Base-by-base conservation (phyloP, 768 basidiomycete species). In the Mycena belliarum region DNA sequence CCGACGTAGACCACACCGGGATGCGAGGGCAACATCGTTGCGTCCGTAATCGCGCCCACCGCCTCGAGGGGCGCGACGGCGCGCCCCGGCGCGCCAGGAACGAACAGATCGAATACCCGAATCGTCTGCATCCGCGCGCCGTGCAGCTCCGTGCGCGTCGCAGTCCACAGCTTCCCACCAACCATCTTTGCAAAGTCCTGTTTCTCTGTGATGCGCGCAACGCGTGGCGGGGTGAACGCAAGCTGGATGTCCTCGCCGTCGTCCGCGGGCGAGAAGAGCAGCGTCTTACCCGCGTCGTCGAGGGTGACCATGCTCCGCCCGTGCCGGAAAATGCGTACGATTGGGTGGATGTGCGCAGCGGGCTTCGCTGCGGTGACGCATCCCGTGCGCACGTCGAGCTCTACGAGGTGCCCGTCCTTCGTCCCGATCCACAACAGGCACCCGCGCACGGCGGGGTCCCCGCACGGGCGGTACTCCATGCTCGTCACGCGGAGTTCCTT, bases 321-420 rank as follows among this genome's bases (percentile, higher is more conserved):
- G 60, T 88, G 73, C n/a, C 91, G 81, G 70, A 91, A 88, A 28
- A 98, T 89, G 61, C 85, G 77, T 1, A 81, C 81, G 52, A 98
- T 79, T 1, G 87, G 72, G 53, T 85, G 79, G 0, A 83, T 65
- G 66, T 97, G 95, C 0, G 82, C 83, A 14, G 78, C 76, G 33
- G 79, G 76, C 59, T 86, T 90, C 29, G 79, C 74, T 15, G 82
- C 84, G 2, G 77, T 77, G 20, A 93, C 70, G 6, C 65, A 63
- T 0, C 86, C 88, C 3, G 79, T 84, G 51, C 80, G 72, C 37
- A 89, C 75, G 66, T 98, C 93, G 53, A 96, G 63, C 76, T 97
- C 95, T 63, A 88, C 79, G 24, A 99, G 57, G 69, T 89, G 86
- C 0, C 96, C 96, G 24, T 96, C 93, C 73, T 91, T 94, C 26